Conservation (phyloP, 495 filamentous ascomycete species). For the Pseudotulostoma volvatum region DNA sequence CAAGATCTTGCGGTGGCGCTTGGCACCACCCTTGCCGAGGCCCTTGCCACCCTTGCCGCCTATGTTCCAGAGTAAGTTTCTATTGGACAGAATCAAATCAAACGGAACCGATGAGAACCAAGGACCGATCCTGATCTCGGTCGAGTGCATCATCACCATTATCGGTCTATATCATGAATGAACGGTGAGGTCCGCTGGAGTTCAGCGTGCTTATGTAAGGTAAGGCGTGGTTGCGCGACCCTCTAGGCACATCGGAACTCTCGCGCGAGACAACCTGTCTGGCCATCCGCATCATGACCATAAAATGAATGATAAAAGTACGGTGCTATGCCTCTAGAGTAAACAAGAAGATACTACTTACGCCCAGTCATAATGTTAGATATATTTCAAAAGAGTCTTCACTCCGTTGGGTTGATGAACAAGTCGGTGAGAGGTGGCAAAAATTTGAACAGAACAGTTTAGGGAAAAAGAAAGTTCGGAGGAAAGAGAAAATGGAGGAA, state of each 20-base stretch:
- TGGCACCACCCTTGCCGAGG: conserved; percentile 85
- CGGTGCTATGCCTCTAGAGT: too few relatives aligned
- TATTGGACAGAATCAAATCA: too few relatives aligned
- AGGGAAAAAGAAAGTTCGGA: too few relatives aligned
- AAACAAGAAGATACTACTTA: conserved; percentile 50
- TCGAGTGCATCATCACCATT: neutral
- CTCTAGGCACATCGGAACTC: too few relatives aligned
- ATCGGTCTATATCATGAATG: neutral
- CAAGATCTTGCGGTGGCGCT: conserved; percentile 98
- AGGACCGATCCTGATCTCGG: too few relatives aligned
- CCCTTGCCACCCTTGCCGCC: conserved; percentile 85
- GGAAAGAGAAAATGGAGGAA: too few relatives aligned
- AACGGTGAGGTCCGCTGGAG: conserved; percentile 1
- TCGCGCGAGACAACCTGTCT: too few relatives aligned
- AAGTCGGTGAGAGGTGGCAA: conserved; percentile 11
- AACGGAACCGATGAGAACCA: conserved; percentile 1
- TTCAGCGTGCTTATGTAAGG: neutral
- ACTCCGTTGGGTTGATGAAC: too few relatives aligned
- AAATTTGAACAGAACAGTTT: conserved; percentile 19
- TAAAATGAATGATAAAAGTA: too few relatives aligned
- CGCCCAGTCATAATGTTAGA: conserved; percentile 80
- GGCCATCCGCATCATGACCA: too few relatives aligned
- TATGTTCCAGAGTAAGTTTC: conserved; percentile 15
- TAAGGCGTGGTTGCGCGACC: conserved; percentile 11
- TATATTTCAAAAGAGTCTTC: conserved; percentile 5